phyloP scores from a whole-genome alignment of 1,284 basidiomycete species.

The Xanthoconium separans region DNA sequence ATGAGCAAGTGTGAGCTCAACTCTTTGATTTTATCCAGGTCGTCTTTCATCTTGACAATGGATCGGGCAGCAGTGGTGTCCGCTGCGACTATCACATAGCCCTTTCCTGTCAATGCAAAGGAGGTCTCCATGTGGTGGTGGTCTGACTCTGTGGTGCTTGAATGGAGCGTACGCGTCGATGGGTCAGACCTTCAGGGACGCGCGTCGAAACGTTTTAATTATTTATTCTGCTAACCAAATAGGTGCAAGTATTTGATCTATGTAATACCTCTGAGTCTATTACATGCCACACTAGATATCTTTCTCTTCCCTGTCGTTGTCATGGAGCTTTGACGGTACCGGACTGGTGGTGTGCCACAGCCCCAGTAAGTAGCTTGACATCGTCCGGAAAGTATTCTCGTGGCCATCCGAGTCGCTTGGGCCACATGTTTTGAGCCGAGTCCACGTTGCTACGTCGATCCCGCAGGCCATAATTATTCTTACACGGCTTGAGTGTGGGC shows the following conservation, averaged over 20 bases:
- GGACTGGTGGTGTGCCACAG: no score
- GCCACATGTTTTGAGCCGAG: not conserved
- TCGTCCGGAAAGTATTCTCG: not conserved
- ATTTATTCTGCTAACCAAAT: conserved; percentile 6
- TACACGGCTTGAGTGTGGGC: not conserved
- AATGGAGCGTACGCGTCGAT: conserved; percentile 14
- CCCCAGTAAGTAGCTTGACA: not conserved
- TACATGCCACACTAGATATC: no score
- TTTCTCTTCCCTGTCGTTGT: no score
- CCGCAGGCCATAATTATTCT: conserved; percentile 2
- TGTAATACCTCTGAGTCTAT: no score
- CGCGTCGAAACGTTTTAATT: conserved; percentile 24
- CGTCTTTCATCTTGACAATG: conserved; percentile 96
- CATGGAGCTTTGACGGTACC: no score
- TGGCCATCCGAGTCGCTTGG: not conserved
- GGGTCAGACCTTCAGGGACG: conserved; percentile 20
- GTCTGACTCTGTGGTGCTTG: conserved; percentile 3
- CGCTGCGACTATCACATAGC: conserved; percentile 87
- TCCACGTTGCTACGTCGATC: conserved; percentile 4
- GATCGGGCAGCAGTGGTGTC: conserved; percentile 89
- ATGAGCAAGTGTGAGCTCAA: conserved; percentile 92
- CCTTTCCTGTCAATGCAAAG: conserved; percentile 82
- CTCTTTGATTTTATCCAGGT: conserved; percentile 96
- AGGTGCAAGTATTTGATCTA: not conserved
- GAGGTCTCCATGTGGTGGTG: conserved; percentile 65